Conservation (phyloP, 1,139 yeast genomes). For the Candida labiduridarum region DNA sequence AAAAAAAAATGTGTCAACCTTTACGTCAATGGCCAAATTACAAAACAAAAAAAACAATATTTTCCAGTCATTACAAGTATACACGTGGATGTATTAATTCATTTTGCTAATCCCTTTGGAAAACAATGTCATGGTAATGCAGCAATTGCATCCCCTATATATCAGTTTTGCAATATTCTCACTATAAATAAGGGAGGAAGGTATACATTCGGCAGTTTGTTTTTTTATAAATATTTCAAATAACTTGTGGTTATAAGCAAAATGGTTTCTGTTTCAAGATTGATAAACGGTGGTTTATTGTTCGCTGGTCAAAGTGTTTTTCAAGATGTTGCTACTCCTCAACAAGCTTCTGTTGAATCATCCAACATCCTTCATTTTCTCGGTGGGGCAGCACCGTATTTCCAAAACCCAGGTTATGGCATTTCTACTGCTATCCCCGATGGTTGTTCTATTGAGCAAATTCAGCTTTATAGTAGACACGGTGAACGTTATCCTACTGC, state of each 20-base stretch:
- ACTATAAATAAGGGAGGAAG: too few relatives aligned
- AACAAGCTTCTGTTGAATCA: conserved; percentile 39
- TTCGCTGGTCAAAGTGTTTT: conserved; percentile 30
- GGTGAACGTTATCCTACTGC: conserved; percentile 68
- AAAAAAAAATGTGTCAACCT: too few relatives aligned
- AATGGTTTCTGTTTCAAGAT: conserved; percentile 38
- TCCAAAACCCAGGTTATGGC: conserved; percentile 49
- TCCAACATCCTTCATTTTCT: conserved; percentile 46
- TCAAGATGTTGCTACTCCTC: conserved; percentile 38
- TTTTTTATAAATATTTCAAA: too few relatives aligned
- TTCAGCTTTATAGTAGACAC: conserved; percentile 65
- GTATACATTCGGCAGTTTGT: too few relatives aligned
- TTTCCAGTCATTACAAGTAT: too few relatives aligned
- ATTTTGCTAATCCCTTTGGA: too few relatives aligned
- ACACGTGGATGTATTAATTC: too few relatives aligned
- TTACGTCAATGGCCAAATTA: too few relatives aligned
- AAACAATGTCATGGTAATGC: too few relatives aligned
- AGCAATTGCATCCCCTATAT: too few relatives aligned
- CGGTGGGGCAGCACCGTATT: conserved; percentile 52
- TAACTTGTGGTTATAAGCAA: not conserved
- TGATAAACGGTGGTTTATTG: conserved; percentile 33
- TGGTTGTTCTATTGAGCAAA: conserved; percentile 61
- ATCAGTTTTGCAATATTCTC: too few relatives aligned
- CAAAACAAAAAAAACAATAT: too few relatives aligned
- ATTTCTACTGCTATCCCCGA: conserved; percentile 50